Conservation (phyloP, 495 filamentous ascomycete species). For the Oleoguttula mirabilis region DNA sequence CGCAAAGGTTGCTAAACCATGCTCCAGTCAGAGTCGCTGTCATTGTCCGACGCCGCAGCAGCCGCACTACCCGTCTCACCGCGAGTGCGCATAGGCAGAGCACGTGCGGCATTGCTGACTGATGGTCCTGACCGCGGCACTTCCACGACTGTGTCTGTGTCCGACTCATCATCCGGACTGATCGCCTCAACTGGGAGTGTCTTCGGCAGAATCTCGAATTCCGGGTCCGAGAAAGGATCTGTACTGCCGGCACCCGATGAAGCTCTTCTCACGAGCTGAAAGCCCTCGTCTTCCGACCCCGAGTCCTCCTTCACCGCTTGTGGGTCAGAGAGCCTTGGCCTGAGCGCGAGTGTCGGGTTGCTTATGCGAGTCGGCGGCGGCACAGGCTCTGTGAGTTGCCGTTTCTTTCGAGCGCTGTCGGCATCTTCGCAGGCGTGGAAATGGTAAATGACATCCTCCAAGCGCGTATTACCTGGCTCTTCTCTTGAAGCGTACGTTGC, state of each 20-base stretch:
- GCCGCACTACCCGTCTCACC: neutral
- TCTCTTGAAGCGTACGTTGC: constrained; percentile 12
- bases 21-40: constrained; percentile 12
- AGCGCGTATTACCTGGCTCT: neutral
- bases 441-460: constrained; percentile 2
- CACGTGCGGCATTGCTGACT: neutral
- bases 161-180: neutral
- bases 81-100: neutral
- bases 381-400: neutral
- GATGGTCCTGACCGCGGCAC: constrained; percentile 1
- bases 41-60: neutral
- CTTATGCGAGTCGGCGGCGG: no score
- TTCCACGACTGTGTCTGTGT: constrained; percentile 1
- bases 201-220: no score
- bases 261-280: no score
- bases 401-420: neutral
- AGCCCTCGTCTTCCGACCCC: no score
- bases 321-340: no score
- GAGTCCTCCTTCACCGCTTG: no score
- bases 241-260: no score
- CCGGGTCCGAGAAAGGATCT: no score
- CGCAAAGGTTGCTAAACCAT: no score
- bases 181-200: neutral
- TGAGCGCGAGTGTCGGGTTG: no score
- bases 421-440: constrained; percentile 6